Base-by-base conservation (phyloP, 169 alveolate species). In the Amoebophrya sp. region DNA sequence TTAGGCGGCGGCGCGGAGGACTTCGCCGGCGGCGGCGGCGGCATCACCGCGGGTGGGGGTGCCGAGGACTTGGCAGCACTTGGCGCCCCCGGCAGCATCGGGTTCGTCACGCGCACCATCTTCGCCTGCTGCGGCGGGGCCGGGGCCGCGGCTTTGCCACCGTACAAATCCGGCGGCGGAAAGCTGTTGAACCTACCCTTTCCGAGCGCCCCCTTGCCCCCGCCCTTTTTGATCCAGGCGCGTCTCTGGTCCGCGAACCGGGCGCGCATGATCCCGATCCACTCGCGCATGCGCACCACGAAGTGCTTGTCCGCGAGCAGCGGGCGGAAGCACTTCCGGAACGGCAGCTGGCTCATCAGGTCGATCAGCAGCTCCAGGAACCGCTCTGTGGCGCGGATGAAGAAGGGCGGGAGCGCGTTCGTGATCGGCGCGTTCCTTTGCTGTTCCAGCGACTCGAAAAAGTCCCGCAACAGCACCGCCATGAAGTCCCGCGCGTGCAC, bases 281-380 rank as follows among this genome's bases (percentile, higher is more conserved):
- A 58, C 34, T 88, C 90, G 23, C 90, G 23, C 42, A 43, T 23
- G 18, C 92, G 87, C 10, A 87, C 95, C 1, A 89, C 92, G 5
- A 92, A 41, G 87, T 93, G 95, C 93, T 88, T 70, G 92, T 87
- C 92, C 70, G 50, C 88, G 23, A 93, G 88, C 69, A 93, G 92
- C 31, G 95, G 95, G 42, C 93, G 91, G 88, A 93, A 69, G 70
- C 90, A 91, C 29, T 93, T 90, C 31, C 95, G 91, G 1, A 93
- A 91, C 45, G n/a, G n/a, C n/a, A n/a, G n/a, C n/a, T n/a, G n/a
- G n/a, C n/a, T n/a, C n/a, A n/a, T n/a, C n/a, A n/a, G n/a, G n/a
- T n/a, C n/a, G n/a, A n/a, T n/a, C n/a, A n/a, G n/a, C n/a, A n/a
- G n/a, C n/a, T n/a, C n/a, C n/a, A n/a, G n/a, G n/a, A n/a, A n/a